These are phyloP conservation scores for Nakazawaea molendinolei DNA, from an alignment of 805 yeast species.

Conservation along the genomic window DNA sequence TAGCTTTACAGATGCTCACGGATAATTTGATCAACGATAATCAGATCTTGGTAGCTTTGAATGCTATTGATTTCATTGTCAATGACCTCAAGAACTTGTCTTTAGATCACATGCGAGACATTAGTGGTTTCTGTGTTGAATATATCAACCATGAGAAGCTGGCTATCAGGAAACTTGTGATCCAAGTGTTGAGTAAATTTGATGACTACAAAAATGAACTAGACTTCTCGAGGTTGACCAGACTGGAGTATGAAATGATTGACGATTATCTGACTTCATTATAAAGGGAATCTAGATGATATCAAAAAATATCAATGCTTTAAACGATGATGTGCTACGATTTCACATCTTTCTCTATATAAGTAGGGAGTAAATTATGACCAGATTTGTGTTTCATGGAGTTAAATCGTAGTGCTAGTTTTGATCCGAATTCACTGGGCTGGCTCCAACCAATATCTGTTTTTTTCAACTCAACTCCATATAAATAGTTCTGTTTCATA, in stretches of 20 bases:
- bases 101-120: neutral
- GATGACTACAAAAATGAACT: neutral
- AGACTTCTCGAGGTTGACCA: neutral
- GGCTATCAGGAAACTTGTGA: slow-evolving; percentile 1
- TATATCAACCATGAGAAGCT: slow-evolving; percentile 1
- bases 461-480: slow-evolving; percentile 39
- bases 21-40: neutral
- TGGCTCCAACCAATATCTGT: slow-evolving; percentile 62
- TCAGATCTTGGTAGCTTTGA: slow-evolving; percentile 2
- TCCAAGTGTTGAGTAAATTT: neutral
- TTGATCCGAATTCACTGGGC: slow-evolving; percentile 60
- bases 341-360: too few relatives aligned
- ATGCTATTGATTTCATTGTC: neutral
- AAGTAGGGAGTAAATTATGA: slow-evolving; percentile 42
- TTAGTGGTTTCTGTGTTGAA: neutral
- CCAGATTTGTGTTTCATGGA: slow-evolving; percentile 51
- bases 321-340: too few relatives aligned
- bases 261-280: slow-evolving; percentile 2
- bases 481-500: slow-evolving; percentile 37
- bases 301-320: neutral
- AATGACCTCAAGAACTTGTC: neutral
- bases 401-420: slow-evolving; percentile 49
- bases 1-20: neutral
- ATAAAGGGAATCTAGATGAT: too few relatives aligned
- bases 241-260: slow-evolving; percentile 4